phyloP scores from a whole-genome alignment of 768 basidiomycete genomes.

The Chlorophyllum brunneum region DNA sequence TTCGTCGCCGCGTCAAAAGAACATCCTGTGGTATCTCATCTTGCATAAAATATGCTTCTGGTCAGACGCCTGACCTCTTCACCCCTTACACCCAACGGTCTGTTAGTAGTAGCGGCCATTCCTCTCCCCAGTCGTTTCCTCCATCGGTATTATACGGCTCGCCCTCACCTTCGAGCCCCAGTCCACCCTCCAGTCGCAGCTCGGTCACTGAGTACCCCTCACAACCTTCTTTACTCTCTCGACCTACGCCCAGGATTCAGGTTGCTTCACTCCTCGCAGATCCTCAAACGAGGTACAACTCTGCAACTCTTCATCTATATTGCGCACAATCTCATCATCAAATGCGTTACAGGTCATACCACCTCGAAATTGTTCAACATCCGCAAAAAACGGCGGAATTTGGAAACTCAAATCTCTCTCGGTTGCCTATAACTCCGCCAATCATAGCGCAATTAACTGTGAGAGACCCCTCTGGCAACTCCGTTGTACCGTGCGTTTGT shows the following conservation, averaged over 20 bases:
- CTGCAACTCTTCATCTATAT: neutral
- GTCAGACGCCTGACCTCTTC: neutral
- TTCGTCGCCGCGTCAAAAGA: constrained; percentile 22
- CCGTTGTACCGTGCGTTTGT: constrained; percentile 70
- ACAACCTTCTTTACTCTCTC: constrained; percentile 28
- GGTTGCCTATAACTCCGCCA: constrained; percentile 81
- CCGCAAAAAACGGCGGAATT: constrained; percentile 82
- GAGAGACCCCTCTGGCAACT: constrained; percentile 66
- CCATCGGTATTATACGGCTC: constrained; percentile 10
- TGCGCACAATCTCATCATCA: constrained; percentile 3
- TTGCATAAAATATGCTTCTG: constrained; percentile 21
- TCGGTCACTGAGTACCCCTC: constrained; percentile 15
- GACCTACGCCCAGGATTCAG: constrained; percentile 49
- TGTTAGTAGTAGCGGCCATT: constrained; percentile 13
- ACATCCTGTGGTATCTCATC: constrained; percentile 12
- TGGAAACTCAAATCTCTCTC: constrained; percentile 67
- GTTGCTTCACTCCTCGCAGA: constrained; percentile 56
- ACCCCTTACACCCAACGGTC: constrained; percentile 6
- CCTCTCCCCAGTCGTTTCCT: constrained; percentile 11
- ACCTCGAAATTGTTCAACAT: constrained; percentile 83
- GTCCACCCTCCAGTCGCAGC: constrained; percentile 13
- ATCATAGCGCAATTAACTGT: constrained; percentile 78
- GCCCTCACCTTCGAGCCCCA: constrained; percentile 8
- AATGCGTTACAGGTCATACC: constrained; percentile 50
- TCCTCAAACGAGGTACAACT: constrained; percentile 47